Conservation (phyloP, 73 alveolate species). For the Symbiodinium pilosum region DNA sequence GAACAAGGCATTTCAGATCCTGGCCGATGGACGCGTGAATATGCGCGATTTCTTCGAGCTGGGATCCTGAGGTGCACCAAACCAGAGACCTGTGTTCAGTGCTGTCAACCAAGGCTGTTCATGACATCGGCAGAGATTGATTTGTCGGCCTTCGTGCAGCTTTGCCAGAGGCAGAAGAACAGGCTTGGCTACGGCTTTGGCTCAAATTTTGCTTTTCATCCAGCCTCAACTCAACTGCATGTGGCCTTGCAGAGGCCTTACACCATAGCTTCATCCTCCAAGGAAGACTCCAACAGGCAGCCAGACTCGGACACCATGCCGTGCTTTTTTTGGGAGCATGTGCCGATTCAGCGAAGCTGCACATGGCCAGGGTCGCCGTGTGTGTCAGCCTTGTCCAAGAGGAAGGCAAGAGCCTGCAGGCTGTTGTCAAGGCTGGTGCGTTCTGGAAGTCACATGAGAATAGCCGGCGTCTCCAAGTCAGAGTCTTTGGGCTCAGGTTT, state of each 20-base stretch:
- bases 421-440: not conserved
- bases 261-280: conserved; percentile 86
- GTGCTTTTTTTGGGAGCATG: not conserved
- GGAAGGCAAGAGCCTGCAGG: not conserved
- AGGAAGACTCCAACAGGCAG: conserved; percentile 53
- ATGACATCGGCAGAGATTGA: conserved; percentile 68
- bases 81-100: not conserved
- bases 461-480: too few relatives aligned
- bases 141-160: conserved; percentile 56
- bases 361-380: conserved; percentile 34
- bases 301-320: not conserved
- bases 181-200: not conserved
- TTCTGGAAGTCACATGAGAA: too few relatives aligned
- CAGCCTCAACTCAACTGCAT: not conserved
- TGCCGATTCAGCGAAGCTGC: not conserved
- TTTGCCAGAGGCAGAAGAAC: conserved; percentile 77
- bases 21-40: conserved; percentile 38
- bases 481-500: too few relatives aligned
- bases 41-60: conserved; percentile 50
- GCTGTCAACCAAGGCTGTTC: conserved; percentile 31
- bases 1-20: not conserved
- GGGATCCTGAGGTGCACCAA: not conserved
- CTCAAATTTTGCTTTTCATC: not conserved
- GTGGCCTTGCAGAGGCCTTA: conserved; percentile 30
- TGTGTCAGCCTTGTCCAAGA: conserved; percentile 80